phyloP scores from a whole-genome alignment of 2,329 filamentous ascomycete genomes.

The Trichoderma harzianum region DNA sequence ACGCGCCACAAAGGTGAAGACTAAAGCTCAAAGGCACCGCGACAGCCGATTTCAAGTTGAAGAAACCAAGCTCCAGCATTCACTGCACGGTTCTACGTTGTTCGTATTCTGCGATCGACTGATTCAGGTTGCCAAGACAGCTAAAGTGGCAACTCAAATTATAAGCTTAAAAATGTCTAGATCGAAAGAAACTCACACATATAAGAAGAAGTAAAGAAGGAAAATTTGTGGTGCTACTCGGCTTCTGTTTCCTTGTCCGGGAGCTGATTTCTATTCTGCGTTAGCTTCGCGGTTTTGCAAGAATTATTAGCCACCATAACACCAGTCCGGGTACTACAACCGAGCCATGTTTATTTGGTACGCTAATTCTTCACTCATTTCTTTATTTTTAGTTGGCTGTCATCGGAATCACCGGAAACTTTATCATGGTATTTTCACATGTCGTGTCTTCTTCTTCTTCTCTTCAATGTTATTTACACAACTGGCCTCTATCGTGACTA shows the following conservation, averaged over 20 bases:
- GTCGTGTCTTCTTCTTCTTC: not conserved
- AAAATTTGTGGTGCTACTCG: not conserved
- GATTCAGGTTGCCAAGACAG: not conserved
- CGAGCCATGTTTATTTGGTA: not conserved
- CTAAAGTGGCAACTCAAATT: not conserved
- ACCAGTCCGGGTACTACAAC: not conserved
- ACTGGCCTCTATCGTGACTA: not conserved
- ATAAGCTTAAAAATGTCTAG: not conserved
- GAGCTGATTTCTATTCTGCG: not conserved
- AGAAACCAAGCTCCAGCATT: not conserved
- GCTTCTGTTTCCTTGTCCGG: not conserved
- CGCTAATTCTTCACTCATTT: no score
- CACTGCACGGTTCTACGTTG: not conserved
- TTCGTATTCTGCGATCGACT: not conserved
- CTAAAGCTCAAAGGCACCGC: not conserved
- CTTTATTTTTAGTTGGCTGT: not conserved
- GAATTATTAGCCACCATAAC: not conserved
- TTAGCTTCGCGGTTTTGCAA: not conserved
- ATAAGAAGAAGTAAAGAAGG: not conserved
- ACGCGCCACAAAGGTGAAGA: not conserved
- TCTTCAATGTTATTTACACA: not conserved
- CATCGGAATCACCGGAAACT: not conserved
- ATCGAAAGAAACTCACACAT: not conserved
- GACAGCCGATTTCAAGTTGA: not conserved
- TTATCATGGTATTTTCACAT: not conserved